phyloP scores from a whole-genome alignment of 139 green algal species.

The Picochlorum sp. region DNA sequence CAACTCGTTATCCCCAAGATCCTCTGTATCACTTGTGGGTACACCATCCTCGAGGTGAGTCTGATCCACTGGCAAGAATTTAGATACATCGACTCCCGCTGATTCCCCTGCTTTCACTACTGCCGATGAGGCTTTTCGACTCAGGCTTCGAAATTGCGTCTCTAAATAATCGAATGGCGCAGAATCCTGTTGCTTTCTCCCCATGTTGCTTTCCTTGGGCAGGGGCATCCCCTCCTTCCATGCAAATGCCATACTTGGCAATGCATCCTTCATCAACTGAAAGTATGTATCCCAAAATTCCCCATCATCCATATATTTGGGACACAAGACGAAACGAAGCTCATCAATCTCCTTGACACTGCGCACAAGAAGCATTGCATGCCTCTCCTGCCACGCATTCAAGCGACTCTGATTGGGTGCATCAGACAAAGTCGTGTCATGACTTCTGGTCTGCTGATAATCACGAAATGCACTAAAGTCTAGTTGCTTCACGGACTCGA shows the following conservation, averaged over 20 bases:
- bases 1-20: not conserved
- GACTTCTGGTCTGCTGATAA: not conserved
- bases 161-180: constrained; percentile 15
- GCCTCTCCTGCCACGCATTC: constrained; percentile 56
- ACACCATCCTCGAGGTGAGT: constrained; percentile 2
- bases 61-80: not conserved
- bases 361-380: constrained; percentile 56
- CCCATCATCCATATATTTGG: constrained; percentile 66
- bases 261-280: constrained; percentile 30
- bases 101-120: not conserved
- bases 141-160: constrained; percentile 17
- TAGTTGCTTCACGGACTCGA: constrained; percentile 41
- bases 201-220: not conserved
- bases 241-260: constrained; percentile 23
- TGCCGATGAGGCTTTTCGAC: constrained; percentile 19
- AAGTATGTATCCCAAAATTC: constrained; percentile 82
- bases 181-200: not conserved
- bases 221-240: constrained; percentile 21
- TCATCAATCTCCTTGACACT: constrained; percentile 63
- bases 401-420: constrained; percentile 16
- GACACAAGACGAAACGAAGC: constrained; percentile 71
- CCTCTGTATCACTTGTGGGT: not conserved
- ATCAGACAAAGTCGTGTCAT: not conserved
- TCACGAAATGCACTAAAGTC: constrained; percentile 47
- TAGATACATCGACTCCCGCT: constrained; percentile 14